Base-by-base conservation (phyloP, 306 rosid species). In the Cucumis melo region DNA sequence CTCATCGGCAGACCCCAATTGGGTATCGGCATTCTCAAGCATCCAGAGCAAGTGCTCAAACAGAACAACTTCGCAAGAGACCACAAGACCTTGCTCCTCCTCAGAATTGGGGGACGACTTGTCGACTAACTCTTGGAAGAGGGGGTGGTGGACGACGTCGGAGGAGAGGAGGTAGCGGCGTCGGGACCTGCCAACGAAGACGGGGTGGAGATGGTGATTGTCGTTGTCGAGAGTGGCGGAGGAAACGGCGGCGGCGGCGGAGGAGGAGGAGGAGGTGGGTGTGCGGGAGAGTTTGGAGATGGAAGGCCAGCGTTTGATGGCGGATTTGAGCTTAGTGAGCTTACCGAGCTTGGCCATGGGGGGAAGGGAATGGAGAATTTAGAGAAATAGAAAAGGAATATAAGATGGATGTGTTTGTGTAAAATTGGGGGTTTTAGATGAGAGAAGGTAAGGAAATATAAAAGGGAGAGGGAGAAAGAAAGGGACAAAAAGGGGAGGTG, bases 41-140 rank as follows among this genome's bases (percentile, higher is more conserved):
- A 93, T 91, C 98, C 98, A 93, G 50, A 93, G 68, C 84, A 93
- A 79, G 83, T 93, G 98, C 80, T 93, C 97, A 19, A 93, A 93
- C 86, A 93, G 77, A 62, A 93, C 98, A 55, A 93, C 97, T 82
- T 93, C 97, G 66, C 98, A 91, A 0, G 91, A 77, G 36, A 90
- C 90, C 34, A 81, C 86, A 2, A 88, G 79, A 8, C 83, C 90
- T 2, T 77, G 83, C 10, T 73, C 83, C 13, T 78, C 61, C 13
- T 78, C 61, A 5, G 76, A 74, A 0, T 71, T 75, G 21, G 14
- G 38, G 17, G 36, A 38, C 5, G 96, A 89, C 80, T 79, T 87
- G 70, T 88, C 98, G 19, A 91, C 87, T 3, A 93, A 87, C 78
- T 91, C 96, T 78, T 82, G 97, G 77, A 93, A 87, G 73, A 93